Conservation (phyloP, 306 rosid species). For the Gynostemma pentaphyllum region DNA sequence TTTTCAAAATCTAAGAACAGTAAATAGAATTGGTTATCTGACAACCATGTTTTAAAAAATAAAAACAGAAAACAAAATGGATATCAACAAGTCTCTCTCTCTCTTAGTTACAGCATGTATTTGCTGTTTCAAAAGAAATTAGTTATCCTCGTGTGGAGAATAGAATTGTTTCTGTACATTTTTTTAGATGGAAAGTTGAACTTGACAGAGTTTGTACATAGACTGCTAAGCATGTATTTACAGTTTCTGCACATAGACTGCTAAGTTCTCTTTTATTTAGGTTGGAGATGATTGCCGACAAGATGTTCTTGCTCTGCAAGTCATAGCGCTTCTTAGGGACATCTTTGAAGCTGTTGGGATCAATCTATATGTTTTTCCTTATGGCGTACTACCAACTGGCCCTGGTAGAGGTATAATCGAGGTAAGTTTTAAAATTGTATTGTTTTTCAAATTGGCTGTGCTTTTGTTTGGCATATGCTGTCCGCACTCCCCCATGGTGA, state of each 20-base stretch:
- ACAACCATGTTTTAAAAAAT: no score
- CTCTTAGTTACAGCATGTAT: background rate
- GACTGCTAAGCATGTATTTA: no score
- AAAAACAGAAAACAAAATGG: no score
- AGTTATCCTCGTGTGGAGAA: background rate
- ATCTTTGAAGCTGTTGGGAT: slow-evolving; percentile 85
- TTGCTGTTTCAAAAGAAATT: background rate
- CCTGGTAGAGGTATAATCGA: slow-evolving; percentile 91
- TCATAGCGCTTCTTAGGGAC: slow-evolving; percentile 88
- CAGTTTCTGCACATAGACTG: slow-evolving; percentile 8
- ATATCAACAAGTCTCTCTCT: background rate
- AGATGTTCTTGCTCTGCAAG: slow-evolving; percentile 99
- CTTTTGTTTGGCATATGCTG: background rate
- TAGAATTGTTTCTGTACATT: background rate
- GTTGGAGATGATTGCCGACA: slow-evolving; percentile 99
- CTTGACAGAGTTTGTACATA: no score
- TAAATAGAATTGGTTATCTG: no score
- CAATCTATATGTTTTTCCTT: slow-evolving; percentile 83
- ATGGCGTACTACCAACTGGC: slow-evolving; percentile 97
- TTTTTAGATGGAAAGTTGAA: no score
- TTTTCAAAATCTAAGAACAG: no score
- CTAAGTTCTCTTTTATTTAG: slow-evolving; percentile 31
- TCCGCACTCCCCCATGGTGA: background rate
- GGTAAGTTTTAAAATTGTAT: slow-evolving; percentile 33
- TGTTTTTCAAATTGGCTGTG: background rate